These are phyloP conservation scores for Artemisia annua DNA, from an alignment of 129 eudicot species.

Conservation along the genomic window DNA sequence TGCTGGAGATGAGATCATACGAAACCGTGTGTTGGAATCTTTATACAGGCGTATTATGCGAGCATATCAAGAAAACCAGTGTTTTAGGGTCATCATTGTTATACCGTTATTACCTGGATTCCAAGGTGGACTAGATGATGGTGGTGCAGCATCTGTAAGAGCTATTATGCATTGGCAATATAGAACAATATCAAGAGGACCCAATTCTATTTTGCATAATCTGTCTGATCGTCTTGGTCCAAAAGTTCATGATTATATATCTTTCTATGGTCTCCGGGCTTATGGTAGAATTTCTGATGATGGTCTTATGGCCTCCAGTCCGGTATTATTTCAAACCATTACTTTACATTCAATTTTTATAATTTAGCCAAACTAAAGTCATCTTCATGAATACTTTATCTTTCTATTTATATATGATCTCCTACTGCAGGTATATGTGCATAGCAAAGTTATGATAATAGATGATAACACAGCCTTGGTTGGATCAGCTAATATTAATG, in stretches of 20 bases:
- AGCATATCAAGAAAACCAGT: conserved; percentile 78
- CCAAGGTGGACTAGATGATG: conserved; percentile 98
- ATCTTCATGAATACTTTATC: too few species aligned
- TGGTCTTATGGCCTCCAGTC: conserved; percentile 86
- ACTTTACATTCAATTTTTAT: background rate
- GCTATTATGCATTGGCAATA: conserved; percentile 99
- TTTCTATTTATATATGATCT: background rate
- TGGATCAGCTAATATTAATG: conserved; percentile 97
- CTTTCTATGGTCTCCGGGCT: conserved; percentile 95
- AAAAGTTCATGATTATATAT: conserved; percentile 79
- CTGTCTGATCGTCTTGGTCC: conserved; percentile 73
- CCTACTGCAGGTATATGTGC: conserved; percentile 76
- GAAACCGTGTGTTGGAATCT: conserved; percentile 82
- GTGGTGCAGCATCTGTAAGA: conserved; percentile 98
- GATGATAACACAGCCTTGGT: conserved; percentile 77
- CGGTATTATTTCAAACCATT: conserved; percentile 45
- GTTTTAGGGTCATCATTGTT: conserved; percentile 83
- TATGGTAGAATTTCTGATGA: conserved; percentile 82
- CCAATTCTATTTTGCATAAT: conserved; percentile 79
- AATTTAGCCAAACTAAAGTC: too few species aligned
- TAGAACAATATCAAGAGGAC: conserved; percentile 90
- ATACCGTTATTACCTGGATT: conserved; percentile 97
- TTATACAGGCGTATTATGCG: conserved; percentile 72
- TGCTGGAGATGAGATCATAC: conserved; percentile 80
- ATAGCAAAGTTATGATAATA: conserved; percentile 93